Base-by-base conservation (phyloP, 225 moss, liverwort and hornwort genomes). In the Neckera pumila region DNA sequence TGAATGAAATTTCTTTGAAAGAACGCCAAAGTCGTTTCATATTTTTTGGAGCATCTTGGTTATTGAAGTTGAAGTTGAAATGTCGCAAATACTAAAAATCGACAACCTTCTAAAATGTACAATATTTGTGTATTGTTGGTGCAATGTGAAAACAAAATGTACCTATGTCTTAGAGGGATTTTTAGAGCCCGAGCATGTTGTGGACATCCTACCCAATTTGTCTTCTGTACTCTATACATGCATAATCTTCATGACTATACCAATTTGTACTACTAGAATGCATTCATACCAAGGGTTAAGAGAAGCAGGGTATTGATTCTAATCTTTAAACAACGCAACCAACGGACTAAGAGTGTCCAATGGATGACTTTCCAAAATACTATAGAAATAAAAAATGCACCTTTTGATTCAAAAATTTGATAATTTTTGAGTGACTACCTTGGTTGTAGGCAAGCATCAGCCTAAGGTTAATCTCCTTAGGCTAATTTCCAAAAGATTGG, bases 291-390 rank as follows among this genome's bases (percentile, higher is more conserved):
- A 53, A 76, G 1, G 3, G 14, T 76, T 5, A 76, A 51, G 8
- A 18, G 22, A 51, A 76, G 9, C 0, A 2, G 9, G 22, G 2
- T 34, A 22, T 21, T 33, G 2, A 27, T 76, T 51, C 3, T 53
- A 51, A 13, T 2, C 12, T 20, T 21, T 2, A 4, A 33, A 33
- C 20, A 49, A 19, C 0, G 2, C 7, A 75, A 0, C 0, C 7
- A 75, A 0, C 0, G 0, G 0, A 18, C 1, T 31, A 1, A 12
- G 2, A 67, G 9, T 67, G 12, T 38, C 0, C 0, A 0, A 21
- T 67, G 7, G 21, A n/a, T 67, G 67, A n/a, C 12, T 67, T n/a
- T 67, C 21, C 21, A 66, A 67, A n/a, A 21, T 2, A 67, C 21
- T 7, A 12, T 21, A 21, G 21, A 36, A 67, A 36, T 67, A n/a